Conservation (phyloP, 192 early-diverging fungal species). For the Linnemannia exigua region DNA sequence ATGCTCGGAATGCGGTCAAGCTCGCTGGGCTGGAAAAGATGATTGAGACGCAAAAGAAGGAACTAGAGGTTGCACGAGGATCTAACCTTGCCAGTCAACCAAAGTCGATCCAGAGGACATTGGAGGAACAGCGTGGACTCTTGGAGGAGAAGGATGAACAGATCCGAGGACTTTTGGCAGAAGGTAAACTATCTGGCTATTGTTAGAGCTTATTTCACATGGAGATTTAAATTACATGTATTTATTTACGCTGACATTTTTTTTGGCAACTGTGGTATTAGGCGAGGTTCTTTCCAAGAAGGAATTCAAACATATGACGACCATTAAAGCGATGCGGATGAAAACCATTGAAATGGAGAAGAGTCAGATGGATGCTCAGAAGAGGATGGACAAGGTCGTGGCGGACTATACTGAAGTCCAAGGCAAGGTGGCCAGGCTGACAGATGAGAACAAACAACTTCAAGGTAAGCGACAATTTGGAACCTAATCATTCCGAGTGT, state of each 20-base stretch:
- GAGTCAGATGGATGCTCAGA: slow-evolving; percentile 59
- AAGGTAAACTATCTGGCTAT: slow-evolving; percentile 47
- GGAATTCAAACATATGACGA: slow-evolving; percentile 77
- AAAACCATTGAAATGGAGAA: slow-evolving; percentile 77
- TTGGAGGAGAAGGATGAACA: slow-evolving; percentile 62
- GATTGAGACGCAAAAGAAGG: slow-evolving; percentile 47
- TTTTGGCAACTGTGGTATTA: slow-evolving; percentile 56
- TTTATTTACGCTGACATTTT: slow-evolving; percentile 26
- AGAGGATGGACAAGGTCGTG: slow-evolving; percentile 63
- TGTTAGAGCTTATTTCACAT: too few relatives aligned
- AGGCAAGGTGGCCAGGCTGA: slow-evolving; percentile 54
- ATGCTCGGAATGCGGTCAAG: slow-evolving; percentile 31
- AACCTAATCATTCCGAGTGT: too few relatives aligned
- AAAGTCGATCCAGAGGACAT: slow-evolving; percentile 55
- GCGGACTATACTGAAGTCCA: slow-evolving; percentile 64
- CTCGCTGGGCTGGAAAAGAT: slow-evolving; percentile 52
- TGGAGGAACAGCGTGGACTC: slow-evolving; percentile 59
- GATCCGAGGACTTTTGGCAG: slow-evolving; percentile 60
- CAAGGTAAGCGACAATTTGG: slow-evolving; percentile 24
- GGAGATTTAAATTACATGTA: background rate
- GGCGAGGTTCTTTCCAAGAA: slow-evolving; percentile 85
- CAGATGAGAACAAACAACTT: slow-evolving; percentile 58
- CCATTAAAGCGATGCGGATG: slow-evolving; percentile 79
- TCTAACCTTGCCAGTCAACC: slow-evolving; percentile 56
- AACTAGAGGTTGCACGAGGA: slow-evolving; percentile 39